Percentiles rank a stretch among this genome's conserved stretches.
Conservation (phyloP, 345 rosid genomes). For the Hibiscus mutabilis region DNA sequence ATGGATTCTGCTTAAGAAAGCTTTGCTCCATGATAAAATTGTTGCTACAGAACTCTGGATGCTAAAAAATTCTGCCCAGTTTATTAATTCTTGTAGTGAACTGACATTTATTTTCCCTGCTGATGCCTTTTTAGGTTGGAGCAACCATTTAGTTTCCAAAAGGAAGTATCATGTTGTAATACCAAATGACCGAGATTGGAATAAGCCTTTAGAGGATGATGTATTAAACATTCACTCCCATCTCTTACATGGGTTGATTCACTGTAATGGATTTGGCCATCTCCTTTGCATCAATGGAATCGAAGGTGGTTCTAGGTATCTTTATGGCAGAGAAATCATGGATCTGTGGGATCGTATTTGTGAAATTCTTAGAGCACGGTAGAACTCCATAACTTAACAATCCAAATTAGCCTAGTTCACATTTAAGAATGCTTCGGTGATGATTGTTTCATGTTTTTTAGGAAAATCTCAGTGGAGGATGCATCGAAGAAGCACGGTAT, state of each 20-base stretch:
- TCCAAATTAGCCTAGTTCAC: not conserved
- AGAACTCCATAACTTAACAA: not conserved
- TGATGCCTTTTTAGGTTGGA: slow-evolving; percentile 49
- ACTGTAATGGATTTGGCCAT: slow-evolving; percentile 80
- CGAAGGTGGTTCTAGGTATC: slow-evolving; percentile 64
- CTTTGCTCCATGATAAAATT: not conserved
- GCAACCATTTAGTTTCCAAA: slow-evolving; percentile 56
- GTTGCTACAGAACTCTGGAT: not conserved
- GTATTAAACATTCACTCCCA: slow-evolving; percentile 50
- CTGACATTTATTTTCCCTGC: not conserved
- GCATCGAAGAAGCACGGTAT: slow-evolving; percentile 50
- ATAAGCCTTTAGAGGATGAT: slow-evolving; percentile 40
- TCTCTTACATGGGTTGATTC: slow-evolving; percentile 74
- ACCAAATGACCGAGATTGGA: slow-evolving; percentile 56
- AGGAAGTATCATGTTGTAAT: slow-evolving; percentile 72
- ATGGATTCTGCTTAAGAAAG: no score
- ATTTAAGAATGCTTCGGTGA: not conserved
- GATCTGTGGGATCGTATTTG: slow-evolving; percentile 88
- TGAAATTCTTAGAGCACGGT: slow-evolving; percentile 48
- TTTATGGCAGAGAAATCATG: slow-evolving; percentile 64
- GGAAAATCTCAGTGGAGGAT: slow-evolving; percentile 72
- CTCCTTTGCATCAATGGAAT: slow-evolving; percentile 67
- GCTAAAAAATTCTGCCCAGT: not conserved
- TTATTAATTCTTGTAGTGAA: no score
- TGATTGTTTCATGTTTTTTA: slow-evolving; percentile 7